Evolutionary conservation across 768 basidiomycete genomes (phyloP), one percentile per base, ranked within the genome.

Genomic region (Strobilomyces echinocephalus): DNA sequence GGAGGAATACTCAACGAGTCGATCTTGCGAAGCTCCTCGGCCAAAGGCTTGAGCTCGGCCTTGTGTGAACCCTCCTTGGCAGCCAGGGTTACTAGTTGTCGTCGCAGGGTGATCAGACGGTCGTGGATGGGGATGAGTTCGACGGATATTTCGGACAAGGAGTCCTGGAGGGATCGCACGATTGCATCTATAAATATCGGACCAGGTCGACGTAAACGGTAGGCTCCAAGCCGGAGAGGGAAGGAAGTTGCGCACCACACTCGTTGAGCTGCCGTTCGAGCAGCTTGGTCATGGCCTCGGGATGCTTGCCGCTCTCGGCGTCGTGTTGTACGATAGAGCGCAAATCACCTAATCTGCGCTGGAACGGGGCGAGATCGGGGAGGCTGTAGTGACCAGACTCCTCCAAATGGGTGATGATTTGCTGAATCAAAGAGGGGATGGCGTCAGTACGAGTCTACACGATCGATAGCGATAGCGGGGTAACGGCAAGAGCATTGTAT

Each of bases 321-420:
- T 95, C 94, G 56, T 85, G 81, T 58, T 86, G 85, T 50, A 99
- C 83, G 62, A 98, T 95, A 56, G 81, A 78, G 56, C 91, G 86
- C 38, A 99, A 79, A 57, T 94, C 88, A 24, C 77, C 74, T 47
- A 98, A 72, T 54, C 97, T 84, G 58, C 80, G 78, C 52, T 86
- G 83, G 72, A 97, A 98, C 2, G 97, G 94, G 28, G 79, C 78
- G 30, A 98, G 84, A 73, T 97, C 92, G 21, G 85, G 74, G 65
- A 94, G 91, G 60, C 92, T 97, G 72, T 97, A 98, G 42, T 92
- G 86, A 7, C 88, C 88, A 1, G 91, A 93, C 68, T 99, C 97
- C 70, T 94, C 90, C 87, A 97, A 90, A 67, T 95, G 91, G 66
- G 87, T 85, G 44, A 95, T 79, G 35, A 97, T 87, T 93, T 94